A percentile compares a stretch with the other conserved stretches of the same genome.
Evolutionary conservation across 2,329 filamentous ascomycete species (phyloP).

Genomic region (Pseudocercospora crystallina): DNA sequence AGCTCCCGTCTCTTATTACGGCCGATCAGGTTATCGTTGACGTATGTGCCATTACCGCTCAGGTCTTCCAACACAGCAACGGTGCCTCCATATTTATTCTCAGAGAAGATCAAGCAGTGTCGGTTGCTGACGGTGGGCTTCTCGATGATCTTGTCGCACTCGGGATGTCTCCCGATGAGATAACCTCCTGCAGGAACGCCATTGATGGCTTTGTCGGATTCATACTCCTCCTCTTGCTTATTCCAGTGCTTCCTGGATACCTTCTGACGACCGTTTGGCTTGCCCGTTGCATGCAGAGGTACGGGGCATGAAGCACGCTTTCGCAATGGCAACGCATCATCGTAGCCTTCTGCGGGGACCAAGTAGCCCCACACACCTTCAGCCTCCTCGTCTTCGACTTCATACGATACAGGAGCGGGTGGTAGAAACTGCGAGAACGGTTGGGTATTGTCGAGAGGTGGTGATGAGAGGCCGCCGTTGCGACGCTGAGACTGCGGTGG

Average conservation of each 20-base stretch:
- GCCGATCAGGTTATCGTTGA: conserved; percentile 88
- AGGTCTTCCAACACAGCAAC: conserved; percentile 84
- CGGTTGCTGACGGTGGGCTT: conserved; percentile 84
- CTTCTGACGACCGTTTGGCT: conserved; percentile 43
- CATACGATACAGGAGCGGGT: conserved; percentile 69
- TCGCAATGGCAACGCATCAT: conserved; percentile 68
- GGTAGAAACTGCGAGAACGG: conserved; percentile 78
- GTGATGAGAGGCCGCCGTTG: conserved; percentile 53
- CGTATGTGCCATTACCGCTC: conserved; percentile 93
- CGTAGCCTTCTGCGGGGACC: conserved; percentile 66
- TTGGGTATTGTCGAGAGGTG: conserved; percentile 71
- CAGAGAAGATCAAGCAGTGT: conserved; percentile 68
- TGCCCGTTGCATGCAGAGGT: conserved; percentile 42
- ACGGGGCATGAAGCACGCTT: conserved; percentile 70
- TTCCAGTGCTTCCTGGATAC: conserved; percentile 55
- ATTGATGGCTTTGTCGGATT: conserved; percentile 50
- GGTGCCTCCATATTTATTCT: conserved; percentile 57
- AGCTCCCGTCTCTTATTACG: conserved; percentile 89
- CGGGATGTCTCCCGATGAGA: conserved; percentile 85
- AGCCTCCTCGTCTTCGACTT: conserved; percentile 78
- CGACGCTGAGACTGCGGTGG: conserved; percentile 36
- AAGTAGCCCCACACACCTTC: conserved; percentile 97
- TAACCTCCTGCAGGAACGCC: conserved; percentile 76
- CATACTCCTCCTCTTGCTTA: conserved; percentile 62
- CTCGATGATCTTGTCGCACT: conserved; percentile 73